These are phyloP conservation scores for Mycena rebaudengoi DNA, from an alignment of 768 basidiomycete species.

Conservation along the genomic window DNA sequence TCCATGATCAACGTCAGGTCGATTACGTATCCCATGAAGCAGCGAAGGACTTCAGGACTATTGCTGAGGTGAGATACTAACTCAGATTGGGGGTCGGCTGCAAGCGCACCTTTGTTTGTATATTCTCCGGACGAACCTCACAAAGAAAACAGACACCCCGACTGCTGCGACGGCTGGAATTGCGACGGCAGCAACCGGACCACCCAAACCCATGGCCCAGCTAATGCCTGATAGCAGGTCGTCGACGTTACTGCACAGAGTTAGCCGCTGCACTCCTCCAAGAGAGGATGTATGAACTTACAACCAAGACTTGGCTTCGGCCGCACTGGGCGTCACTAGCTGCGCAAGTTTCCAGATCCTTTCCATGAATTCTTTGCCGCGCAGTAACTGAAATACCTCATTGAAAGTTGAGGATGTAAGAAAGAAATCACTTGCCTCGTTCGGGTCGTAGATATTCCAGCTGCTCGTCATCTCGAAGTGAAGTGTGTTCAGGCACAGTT, in stretches of 20 bases:
- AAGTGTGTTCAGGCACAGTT: constrained; percentile 4
- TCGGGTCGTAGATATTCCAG: constrained; percentile 3
- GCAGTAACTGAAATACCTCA: neutral
- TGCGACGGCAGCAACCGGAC: neutral
- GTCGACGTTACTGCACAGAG: neutral
- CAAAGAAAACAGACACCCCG: neutral
- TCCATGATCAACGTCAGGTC: neutral
- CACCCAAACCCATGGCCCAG: neutral
- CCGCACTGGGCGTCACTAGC: neutral
- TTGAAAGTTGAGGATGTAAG: neutral
- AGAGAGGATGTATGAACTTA: neutral
- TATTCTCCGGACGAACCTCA: neutral
- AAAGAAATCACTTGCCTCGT: neutral
- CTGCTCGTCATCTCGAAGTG: neutral
- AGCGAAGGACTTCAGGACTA: neutral
- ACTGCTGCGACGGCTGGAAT: neutral
- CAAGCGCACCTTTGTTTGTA: neutral
- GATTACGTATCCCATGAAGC: neutral
- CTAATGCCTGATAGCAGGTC: neutral
- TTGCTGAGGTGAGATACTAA: neutral
- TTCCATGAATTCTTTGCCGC: neutral
- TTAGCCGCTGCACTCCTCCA: neutral
- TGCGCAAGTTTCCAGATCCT: neutral
- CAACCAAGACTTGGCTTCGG: neutral
- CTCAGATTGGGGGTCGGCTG: neutral